Percentiles rank a stretch among this genome's conserved stretches.
Evolutionary conservation across 1,139 yeast species (phyloP).

Genomic region (Nakaseomyces glabratus): DNA sequence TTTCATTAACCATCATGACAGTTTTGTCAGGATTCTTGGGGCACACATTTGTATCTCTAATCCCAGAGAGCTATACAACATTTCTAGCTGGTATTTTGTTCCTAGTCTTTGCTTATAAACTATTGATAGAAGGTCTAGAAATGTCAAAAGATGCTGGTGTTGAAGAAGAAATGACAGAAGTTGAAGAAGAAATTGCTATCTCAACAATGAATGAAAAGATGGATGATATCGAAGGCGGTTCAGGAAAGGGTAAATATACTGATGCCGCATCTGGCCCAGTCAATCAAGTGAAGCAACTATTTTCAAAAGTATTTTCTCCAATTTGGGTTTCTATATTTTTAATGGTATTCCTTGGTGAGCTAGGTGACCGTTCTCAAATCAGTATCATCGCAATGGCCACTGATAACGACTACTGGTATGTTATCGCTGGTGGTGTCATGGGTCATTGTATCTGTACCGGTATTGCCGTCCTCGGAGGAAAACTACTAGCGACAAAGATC

Average conservation of each 20-base stretch:
- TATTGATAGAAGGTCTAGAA: constrained; percentile 68
- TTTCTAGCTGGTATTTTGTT: constrained; percentile 74
- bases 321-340: constrained; percentile 89
- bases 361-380: constrained; percentile 98
- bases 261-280: constrained; percentile 10
- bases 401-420: constrained; percentile 85
- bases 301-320: constrained; percentile 67
- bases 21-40: constrained; percentile 85
- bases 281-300: constrained; percentile 38
- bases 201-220: constrained; percentile 45
- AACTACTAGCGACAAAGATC: constrained; percentile 76
- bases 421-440: constrained; percentile 76
- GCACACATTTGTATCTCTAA: constrained; percentile 75
- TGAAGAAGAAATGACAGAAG: constrained; percentile 92
- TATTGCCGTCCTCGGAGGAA: constrained; percentile 92
- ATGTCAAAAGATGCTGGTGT: constrained; percentile 82
- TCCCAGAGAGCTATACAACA: constrained; percentile 74
- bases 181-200: constrained; percentile 82
- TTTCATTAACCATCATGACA: constrained; percentile 88
- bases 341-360: constrained; percentile 95
- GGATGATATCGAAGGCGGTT: constrained; percentile 52
- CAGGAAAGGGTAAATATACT: constrained; percentile 13
- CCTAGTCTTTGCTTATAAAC: constrained; percentile 70
- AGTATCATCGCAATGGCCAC: constrained; percentile 99
- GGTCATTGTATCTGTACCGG: constrained; percentile 91